Conservation (phyloP, 768 basidiomycete genomes). For the Termitomyces bulborhizus region DNA sequence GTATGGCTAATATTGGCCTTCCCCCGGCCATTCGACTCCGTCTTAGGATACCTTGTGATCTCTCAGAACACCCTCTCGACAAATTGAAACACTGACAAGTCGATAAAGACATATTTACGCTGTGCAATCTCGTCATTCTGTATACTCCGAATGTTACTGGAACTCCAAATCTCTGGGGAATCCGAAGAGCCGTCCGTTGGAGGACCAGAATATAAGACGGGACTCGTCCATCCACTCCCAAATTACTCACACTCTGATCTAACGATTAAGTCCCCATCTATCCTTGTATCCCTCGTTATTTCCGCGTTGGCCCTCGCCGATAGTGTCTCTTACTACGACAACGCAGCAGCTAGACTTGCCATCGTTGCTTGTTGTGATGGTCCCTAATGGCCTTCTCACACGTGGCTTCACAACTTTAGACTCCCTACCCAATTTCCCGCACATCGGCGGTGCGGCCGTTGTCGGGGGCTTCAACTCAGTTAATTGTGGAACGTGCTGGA, state of each 20-base stretch:
- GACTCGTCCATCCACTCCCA: not conserved
- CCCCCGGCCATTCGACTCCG: not conserved
- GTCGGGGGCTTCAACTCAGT: conserved; percentile 38
- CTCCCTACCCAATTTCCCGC: conserved; percentile 43
- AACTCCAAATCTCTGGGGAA: not conserved
- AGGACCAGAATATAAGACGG: not conserved
- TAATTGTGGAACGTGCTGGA: conserved; percentile 51
- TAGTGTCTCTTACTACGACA: conserved; percentile 35
- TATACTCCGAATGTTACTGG: not conserved
- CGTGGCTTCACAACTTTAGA: conserved; percentile 34
- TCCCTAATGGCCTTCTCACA: conserved; percentile 32
- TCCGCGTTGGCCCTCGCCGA: not conserved
- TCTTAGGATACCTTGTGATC: not conserved
- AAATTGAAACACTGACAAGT: not conserved
- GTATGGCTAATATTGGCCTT: no score
- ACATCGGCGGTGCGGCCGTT: conserved; percentile 42
- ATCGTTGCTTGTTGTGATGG: conserved; percentile 45
- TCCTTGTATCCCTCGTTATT: conserved; percentile 14
- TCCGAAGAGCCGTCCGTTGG: not conserved
- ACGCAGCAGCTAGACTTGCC: conserved; percentile 21
- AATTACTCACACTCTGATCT: no score
- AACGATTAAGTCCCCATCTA: conserved; percentile 27
- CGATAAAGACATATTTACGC: not conserved
- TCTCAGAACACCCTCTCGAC: not conserved
- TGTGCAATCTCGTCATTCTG: not conserved